These are phyloP conservation scores for Hypocrella siamensis DNA, from an alignment of 2,329 filamentous ascomycete genomes.

Conservation along the genomic window DNA sequence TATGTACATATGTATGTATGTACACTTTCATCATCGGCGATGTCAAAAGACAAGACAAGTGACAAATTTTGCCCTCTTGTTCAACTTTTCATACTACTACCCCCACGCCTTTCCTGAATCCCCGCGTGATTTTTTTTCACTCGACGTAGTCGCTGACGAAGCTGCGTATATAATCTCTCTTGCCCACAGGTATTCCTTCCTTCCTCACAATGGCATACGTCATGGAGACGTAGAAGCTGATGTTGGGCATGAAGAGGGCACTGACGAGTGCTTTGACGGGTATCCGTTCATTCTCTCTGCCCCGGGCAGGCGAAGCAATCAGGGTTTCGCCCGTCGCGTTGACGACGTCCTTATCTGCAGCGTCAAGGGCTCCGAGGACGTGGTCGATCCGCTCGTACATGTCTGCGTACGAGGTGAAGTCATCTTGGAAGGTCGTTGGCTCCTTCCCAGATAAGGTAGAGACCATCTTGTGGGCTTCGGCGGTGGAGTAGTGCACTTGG, in stretches of 20 bases:
- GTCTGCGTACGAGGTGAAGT: constrained; percentile 12
- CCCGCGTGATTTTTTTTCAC: neutral
- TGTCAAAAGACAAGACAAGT: no score
- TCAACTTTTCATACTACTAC: neutral
- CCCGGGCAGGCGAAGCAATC: neutral
- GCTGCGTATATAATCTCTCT: constrained; percentile 28
- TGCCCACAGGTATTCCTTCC: constrained; percentile 38
- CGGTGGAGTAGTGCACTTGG: constrained; percentile 16
- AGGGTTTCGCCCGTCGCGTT: constrained; percentile 10
- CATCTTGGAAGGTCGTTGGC: constrained; percentile 9
- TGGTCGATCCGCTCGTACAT: constrained; percentile 14
- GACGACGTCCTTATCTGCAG: constrained; percentile 16
- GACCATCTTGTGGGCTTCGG: constrained; percentile 11
- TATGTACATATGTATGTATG: no score
- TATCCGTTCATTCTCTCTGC: neutral
- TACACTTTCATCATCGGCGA: no score
- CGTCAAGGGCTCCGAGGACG: constrained; percentile 9
- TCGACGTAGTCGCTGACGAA: constrained; percentile 5
- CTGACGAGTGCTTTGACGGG: neutral
- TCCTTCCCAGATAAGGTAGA: constrained; percentile 13
- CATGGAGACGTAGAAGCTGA: constrained; percentile 40
- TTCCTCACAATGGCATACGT: constrained; percentile 38
- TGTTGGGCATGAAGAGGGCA: constrained; percentile 20
- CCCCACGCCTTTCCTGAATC: neutral
- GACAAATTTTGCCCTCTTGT: neutral